Base-by-base conservation (phyloP, 2,329 filamentous ascomycete genomes). In the Colletotrichum liaoningense region DNA sequence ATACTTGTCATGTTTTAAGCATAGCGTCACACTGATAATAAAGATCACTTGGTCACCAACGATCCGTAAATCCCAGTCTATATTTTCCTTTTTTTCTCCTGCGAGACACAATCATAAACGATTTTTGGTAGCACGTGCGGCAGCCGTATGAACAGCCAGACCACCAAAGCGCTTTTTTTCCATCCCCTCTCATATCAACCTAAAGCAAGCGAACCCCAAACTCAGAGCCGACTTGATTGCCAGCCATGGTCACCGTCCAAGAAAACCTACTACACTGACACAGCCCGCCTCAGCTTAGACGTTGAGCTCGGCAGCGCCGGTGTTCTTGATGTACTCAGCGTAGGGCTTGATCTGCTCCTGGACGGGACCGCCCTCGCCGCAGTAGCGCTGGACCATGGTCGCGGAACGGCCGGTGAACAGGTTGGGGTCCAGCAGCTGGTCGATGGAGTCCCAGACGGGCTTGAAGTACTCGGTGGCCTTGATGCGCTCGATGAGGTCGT, bases 391-490 rank as follows among this genome's bases (percentile, higher is more conserved):
- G 8, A 88, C 85, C 73, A 88, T 86, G 62, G 85, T 78, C 24
- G 76, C 79, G 46, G 83, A 84, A 60, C 87, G 86, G 52, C 86
- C 86, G 19, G 80, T 83, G 77, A 85, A 88, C 57, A 88, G 81
- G 78, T 88, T 88, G 1, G 93, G 87, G 74, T 93, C 88, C 60
- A 95, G 83, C 83, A 95, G 88, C 55, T 81, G 83, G 75, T 95
- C 93, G 35, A 95, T 84, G 75, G 95, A 92, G 60, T 79, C 86
- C 86, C 90, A 90, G 75, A 96, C 91, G 1, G 93, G 88, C 80
- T 88, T 86, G 85, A 98, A 98, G 86, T 94, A 98, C 56, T 90
- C 86, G 55, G 88, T 92, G 64, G 84, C 86, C 80, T 90, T 90
- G 80, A 98, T 95, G 16, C 95, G 87, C 75, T 93, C 91, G 22